These are phyloP conservation scores for Prunus mongolica DNA, from an alignment of 306 rosid genomes.

Conservation along the genomic window DNA sequence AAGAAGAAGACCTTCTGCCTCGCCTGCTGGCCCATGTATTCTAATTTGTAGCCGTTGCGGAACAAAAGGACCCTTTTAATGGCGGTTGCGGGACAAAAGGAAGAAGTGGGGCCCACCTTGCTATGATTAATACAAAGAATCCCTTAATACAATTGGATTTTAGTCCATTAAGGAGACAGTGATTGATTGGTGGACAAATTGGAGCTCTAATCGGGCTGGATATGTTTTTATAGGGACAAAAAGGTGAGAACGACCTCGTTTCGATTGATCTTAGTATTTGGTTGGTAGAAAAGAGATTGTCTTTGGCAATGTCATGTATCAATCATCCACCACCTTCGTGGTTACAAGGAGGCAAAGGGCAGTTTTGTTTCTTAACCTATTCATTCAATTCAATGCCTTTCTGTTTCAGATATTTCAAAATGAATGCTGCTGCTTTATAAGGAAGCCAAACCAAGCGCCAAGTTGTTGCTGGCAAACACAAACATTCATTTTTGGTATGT, in stretches of 20 bases:
- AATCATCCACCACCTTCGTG: background rate
- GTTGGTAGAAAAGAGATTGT: background rate
- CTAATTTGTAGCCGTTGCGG: conserved; percentile 31
- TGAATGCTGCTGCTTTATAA: background rate
- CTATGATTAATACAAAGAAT: conserved; percentile 7
- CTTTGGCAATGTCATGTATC: background rate
- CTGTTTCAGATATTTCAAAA: conserved; percentile 12
- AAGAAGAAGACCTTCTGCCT: background rate
- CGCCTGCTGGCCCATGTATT: background rate
- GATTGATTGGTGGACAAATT: background rate
- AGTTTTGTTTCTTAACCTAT: background rate
- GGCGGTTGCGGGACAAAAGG: conserved; percentile 20
- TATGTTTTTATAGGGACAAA: no score
- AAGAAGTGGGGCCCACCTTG: conserved; percentile 20
- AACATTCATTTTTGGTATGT: background rate
- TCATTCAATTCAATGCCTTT: conserved; percentile 1
- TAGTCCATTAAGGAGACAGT: background rate
- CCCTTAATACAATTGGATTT: conserved; percentile 1
- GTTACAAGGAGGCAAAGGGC: background rate
- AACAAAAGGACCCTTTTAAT: background rate
- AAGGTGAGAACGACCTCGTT: conserved; percentile 5
- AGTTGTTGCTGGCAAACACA: background rate
- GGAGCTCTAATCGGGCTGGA: background rate
- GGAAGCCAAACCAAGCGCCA: background rate
- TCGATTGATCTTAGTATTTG: background rate